Base-by-base conservation (phyloP, 1,284 basidiomycete genomes). In the Phlebopus sp. region DNA sequence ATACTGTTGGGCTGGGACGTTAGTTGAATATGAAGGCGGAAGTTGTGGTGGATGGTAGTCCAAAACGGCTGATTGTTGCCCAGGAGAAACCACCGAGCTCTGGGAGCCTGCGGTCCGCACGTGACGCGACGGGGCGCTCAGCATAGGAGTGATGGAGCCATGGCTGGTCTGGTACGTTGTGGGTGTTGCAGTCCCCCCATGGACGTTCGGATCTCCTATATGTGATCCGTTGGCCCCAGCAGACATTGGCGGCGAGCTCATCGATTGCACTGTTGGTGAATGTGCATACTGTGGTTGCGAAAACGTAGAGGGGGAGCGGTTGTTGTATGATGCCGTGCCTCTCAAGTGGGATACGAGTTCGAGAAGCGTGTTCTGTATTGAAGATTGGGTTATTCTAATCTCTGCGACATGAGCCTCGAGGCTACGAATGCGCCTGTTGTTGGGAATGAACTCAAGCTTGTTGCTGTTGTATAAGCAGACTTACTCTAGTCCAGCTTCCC, bases 401-500 rank as follows among this genome's bases (percentile, higher is more conserved):
- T 90, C 86, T 29, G 83, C 77, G 51, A 94, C 91, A 66, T 91
- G 90, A 18, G 78, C 59, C 66, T 95, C 92, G 46, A 95, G 80
- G 59, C 82, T 86, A 56, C 89, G 83, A 55, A 95, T 90, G 44
- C 92, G 90, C 64, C 92, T 95, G 63, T 36, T 18, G 41, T 10
- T 36, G 51, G 50, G 44, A 51, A 41, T 59, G 5, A 59, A 49
- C 0, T 30, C 14, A 50, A 41, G 56, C 32, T 32, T 51, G 47
- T 29, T 41, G 44, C n/a, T 51, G 38, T 45, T 40, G 19, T 31
- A 27, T 31, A n/a, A n/a, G 35, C 52, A 42, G 36, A 76, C 89
- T 69, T 67, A 93, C 91, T 92, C 91, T 52, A 93, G 71, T 3
- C 92, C 90, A 30, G 90, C 89, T 72, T 88, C 89, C 49, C 90